Evolutionary conservation across 2,329 filamentous ascomycete species (phyloP).

Genomic region (Apiospora aurea): DNA sequence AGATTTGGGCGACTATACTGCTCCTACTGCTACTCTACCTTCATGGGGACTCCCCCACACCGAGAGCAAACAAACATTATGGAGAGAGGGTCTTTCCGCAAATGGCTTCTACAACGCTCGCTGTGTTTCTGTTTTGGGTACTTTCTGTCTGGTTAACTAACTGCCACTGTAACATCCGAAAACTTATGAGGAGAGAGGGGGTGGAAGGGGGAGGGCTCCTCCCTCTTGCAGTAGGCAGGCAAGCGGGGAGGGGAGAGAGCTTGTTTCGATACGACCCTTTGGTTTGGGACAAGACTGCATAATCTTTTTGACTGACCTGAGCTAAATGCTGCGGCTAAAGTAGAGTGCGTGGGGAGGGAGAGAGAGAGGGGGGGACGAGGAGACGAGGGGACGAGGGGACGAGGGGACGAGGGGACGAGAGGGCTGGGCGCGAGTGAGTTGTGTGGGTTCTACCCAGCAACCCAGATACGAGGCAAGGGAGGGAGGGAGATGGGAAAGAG

Average conservation of each 20-base stretch:
- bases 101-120: background rate
- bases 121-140: background rate
- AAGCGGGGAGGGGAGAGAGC: background rate
- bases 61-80: background rate
- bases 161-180: background rate
- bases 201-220: background rate
- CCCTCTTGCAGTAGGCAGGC: conserved; percentile 9
- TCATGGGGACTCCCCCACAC: conserved; percentile 1
- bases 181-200: background rate
- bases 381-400: too few relatives aligned
- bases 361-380: too few relatives aligned
- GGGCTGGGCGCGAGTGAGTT: background rate
- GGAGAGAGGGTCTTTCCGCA: conserved; percentile 1
- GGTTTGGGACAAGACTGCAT: background rate
- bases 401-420: too few relatives aligned
- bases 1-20: background rate
- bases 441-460: background rate
- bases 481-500: background rate
- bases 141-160: background rate
- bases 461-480: conserved; percentile 1
- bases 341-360: conserved; percentile 1
- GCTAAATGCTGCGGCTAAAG: conserved; percentile 3
- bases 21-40: background rate
- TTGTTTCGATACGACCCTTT: conserved; percentile 1
- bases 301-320: background rate